Evolutionary conservation across 2,329 filamentous ascomycete species (phyloP).

Genomic region (Periconia sp.): DNA sequence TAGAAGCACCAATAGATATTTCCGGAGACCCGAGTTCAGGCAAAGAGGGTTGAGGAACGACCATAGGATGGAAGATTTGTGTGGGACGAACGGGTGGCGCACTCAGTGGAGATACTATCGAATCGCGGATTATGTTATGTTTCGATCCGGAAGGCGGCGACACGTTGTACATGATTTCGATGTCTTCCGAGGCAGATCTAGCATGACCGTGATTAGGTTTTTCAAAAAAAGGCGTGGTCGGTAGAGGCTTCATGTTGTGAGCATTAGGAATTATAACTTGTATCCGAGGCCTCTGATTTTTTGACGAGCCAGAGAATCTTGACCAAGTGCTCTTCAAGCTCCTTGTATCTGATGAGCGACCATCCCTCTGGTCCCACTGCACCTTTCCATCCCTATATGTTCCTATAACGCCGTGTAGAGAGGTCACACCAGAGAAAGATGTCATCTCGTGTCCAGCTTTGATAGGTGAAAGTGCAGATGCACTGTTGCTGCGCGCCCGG

Average conservation of each 20-base stretch:
- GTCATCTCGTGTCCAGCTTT: constrained; percentile 28
- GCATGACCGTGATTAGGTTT: constrained; percentile 25
- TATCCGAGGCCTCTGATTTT: constrained; percentile 37
- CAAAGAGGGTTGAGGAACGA: constrained; percentile 17
- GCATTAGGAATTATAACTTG: constrained; percentile 45
- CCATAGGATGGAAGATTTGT: constrained; percentile 21
- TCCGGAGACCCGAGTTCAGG: constrained; percentile 18
- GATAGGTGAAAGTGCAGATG: constrained; percentile 19
- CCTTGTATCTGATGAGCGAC: too few species aligned
- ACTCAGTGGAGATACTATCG: constrained; percentile 38
- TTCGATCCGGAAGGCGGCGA: constrained; percentile 40
- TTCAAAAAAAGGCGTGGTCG: constrained; percentile 34
- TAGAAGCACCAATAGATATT: constrained; percentile 20
- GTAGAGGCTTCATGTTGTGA: constrained; percentile 35
- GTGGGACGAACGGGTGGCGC: constrained; percentile 21
- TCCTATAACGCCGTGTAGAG: constrained; percentile 46
- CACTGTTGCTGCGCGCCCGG: constrained; percentile 25
- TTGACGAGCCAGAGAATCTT: constrained; percentile 17
- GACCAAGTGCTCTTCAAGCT: constrained; percentile 6
- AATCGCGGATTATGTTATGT: constrained; percentile 28
- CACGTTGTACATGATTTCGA: constrained; percentile 28
- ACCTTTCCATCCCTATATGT: constrained; percentile 53
- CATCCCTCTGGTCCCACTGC: constrained; percentile 44
- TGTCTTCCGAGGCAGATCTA: constrained; percentile 25
- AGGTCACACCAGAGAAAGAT: constrained; percentile 25